Conservation (phyloP, 192 early-diverging fungal genomes). For the Coemansia reversa region DNA sequence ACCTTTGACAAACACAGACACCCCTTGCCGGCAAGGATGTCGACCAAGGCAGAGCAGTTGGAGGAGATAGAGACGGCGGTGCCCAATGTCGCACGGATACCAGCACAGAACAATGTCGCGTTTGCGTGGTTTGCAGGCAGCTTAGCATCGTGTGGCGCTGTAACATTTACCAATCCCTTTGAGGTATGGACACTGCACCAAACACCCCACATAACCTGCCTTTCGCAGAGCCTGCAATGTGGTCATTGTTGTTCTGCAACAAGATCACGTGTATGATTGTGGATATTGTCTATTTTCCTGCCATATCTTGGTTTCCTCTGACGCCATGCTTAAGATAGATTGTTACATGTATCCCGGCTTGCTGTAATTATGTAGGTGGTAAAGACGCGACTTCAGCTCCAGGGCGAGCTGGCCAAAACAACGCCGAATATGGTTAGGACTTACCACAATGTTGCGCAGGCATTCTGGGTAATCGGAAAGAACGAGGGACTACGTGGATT, state of each 20-base stretch:
- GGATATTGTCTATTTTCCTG: constrained; percentile 1
- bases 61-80: constrained; percentile 10
- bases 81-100: neutral
- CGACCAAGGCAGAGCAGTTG: neutral
- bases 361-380: constrained; percentile 66
- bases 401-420: constrained; percentile 74
- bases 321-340: neutral
- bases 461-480: constrained; percentile 71
- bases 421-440: constrained; percentile 48
- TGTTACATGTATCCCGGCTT: neutral
- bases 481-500: constrained; percentile 84
- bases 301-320: neutral
- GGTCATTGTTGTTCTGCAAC: neutral
- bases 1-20: no score
- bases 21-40: no score
- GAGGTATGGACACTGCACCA: constrained; percentile 59
- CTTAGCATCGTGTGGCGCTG: constrained; percentile 84
- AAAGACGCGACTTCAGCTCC: constrained; percentile 92
- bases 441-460: constrained; percentile 78
- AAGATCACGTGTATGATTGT: no score
- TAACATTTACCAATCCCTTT: constrained; percentile 94
- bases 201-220: neutral
- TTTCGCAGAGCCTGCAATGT: neutral
- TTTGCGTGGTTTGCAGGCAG: constrained; percentile 72
- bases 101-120: constrained; percentile 17